Evolutionary conservation across 192 early-diverging fungal species (phyloP).

Genomic region (Helicostylum pulchrum): DNA sequence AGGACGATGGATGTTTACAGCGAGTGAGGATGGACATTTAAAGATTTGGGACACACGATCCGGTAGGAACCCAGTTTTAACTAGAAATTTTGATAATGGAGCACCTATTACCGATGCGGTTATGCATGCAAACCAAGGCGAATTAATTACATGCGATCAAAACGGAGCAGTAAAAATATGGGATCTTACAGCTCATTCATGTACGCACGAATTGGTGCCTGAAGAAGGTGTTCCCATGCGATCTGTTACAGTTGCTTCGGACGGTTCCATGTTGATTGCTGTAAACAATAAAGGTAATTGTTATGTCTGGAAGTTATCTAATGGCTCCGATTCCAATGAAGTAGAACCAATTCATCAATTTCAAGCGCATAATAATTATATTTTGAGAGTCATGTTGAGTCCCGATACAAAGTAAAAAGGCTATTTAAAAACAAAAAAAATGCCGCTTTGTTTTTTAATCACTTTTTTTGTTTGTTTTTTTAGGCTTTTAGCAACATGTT

Average conservation of each 20-base stretch:
- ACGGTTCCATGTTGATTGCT: constrained; percentile 76
- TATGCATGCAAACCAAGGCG: constrained; percentile 78
- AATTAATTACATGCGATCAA: constrained; percentile 78
- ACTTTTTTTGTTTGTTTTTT: background rate
- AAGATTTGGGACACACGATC: constrained; percentile 75
- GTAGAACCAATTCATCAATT: constrained; percentile 70
- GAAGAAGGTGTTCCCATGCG: constrained; percentile 79
- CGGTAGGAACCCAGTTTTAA: constrained; percentile 47
- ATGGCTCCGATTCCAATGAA: constrained; percentile 50
- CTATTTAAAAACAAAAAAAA: background rate
- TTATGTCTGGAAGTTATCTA: constrained; percentile 70
- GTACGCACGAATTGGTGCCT: constrained; percentile 63
- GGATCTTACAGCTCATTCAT: constrained; percentile 63
- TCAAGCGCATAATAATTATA: constrained; percentile 77
- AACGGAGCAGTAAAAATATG: constrained; percentile 71
- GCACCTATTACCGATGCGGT: constrained; percentile 59
- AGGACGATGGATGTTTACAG: constrained; percentile 76
- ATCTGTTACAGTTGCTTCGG: constrained; percentile 78
- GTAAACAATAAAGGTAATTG: constrained; percentile 82
- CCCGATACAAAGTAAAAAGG: constrained; percentile 77
- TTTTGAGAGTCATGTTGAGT: constrained; percentile 76
- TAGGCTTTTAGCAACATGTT: constrained; percentile 77
- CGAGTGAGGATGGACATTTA: constrained; percentile 68
- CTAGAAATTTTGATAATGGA: constrained; percentile 57
- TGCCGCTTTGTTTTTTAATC: background rate